These are phyloP conservation scores for Lobosporangium transversale DNA, from an alignment of 192 early-diverging fungal genomes.

Conservation along the genomic window DNA sequence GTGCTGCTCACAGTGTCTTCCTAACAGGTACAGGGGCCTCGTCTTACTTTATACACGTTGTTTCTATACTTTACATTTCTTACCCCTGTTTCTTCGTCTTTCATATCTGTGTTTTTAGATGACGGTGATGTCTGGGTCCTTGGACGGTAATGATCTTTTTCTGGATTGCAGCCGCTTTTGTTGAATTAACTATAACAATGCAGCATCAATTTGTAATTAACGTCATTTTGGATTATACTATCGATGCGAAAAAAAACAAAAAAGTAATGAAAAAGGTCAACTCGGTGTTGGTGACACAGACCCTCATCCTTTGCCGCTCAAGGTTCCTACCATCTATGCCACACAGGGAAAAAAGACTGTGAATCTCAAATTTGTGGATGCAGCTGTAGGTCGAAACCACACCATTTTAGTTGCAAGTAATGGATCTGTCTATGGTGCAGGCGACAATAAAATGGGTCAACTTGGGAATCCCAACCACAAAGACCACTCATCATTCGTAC, in stretches of 20 bases:
- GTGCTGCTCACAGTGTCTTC: constrained; percentile 54
- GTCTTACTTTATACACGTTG: neutral
- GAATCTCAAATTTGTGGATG: constrained; percentile 54
- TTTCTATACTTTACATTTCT: too few relatives aligned
- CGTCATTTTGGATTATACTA: too few relatives aligned
- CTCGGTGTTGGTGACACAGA: constrained; percentile 48
- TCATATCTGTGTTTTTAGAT: too few relatives aligned
- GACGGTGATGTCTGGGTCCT: constrained; percentile 56
- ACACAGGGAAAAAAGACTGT: constrained; percentile 33
- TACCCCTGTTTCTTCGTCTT: too few relatives aligned
- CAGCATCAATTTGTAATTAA: too few relatives aligned
- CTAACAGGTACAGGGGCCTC: constrained; percentile 35
- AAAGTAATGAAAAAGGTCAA: constrained; percentile 60
- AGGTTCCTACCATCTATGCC: constrained; percentile 49
- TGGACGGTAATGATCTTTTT: constrained; percentile 45
- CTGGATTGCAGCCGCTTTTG: too few relatives aligned
- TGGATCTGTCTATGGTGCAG: constrained; percentile 57
- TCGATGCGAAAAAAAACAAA: too few relatives aligned
- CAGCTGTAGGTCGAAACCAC: constrained; percentile 57
- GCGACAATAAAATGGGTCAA: constrained; percentile 62
- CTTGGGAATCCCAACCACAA: constrained; percentile 47
- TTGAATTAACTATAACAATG: too few relatives aligned
- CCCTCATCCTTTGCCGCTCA: constrained; percentile 44
- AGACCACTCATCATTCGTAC: constrained; percentile 43
- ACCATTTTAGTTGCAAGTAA: constrained; percentile 55